Evolutionary conservation across 169 alveolate species (phyloP).

Genomic region (Plasmodium cynomolgi): DNA sequence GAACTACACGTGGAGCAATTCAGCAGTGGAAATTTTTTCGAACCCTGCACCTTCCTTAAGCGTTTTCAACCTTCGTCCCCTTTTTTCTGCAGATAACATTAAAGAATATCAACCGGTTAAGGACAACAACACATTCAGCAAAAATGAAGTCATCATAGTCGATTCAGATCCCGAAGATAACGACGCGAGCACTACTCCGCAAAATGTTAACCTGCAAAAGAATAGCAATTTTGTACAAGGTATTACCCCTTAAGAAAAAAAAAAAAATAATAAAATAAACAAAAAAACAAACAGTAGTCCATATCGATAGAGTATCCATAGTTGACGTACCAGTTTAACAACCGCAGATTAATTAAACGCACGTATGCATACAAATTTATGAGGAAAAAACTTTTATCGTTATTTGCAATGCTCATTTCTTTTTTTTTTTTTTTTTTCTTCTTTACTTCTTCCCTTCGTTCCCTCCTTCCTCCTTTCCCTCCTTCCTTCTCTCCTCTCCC

Average conservation of each 20-base stretch:
- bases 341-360: neutral
- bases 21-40: neutral
- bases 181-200: neutral
- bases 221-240: constrained; percentile 40
- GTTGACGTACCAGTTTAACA: neutral
- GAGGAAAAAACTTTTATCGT: neutral
- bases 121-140: neutral
- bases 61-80: neutral
- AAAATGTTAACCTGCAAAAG: constrained; percentile 3
- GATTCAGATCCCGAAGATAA: constrained; percentile 63
- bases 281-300: neutral
- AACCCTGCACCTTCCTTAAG: neutral
- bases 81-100: constrained; percentile 8
- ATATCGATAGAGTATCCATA: neutral
- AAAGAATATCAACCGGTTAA: neutral
- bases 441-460: too few relatives aligned
- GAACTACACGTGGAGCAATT: neutral
- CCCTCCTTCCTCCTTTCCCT: too few relatives aligned
- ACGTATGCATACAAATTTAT: neutral
- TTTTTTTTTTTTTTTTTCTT: neutral
- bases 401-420: neutral
- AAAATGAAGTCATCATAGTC: constrained; percentile 47
- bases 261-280: neutral
- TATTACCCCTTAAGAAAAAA: neutral
- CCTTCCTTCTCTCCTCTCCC: neutral